Base-by-base conservation (phyloP, 768 basidiomycete species). In the Suillus hirtellus region DNA sequence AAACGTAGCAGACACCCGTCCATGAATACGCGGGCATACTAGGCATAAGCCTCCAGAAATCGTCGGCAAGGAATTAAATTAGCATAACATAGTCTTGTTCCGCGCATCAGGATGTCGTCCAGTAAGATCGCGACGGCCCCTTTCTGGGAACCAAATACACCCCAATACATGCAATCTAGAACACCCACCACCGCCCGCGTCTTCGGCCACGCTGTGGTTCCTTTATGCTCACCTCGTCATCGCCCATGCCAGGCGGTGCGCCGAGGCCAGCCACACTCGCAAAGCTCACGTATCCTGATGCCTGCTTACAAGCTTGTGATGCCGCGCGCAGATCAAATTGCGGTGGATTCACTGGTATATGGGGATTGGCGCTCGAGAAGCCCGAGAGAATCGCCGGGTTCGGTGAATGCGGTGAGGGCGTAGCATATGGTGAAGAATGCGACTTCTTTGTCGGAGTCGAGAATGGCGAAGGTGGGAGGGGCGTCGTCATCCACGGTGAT, bases 221-320 rank as follows among this genome's bases (percentile, higher is more conserved):
- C 60, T 68, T 66, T 63, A 59, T 71, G 66, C 62, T 65, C 59
- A 69, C 69, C 4, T 67, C 69, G 68, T 60, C 72, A 19, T 80
- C 81, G 55, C 79, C 77, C 43, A 75, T 74, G 31, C 80, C 83
- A 1, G 85, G 81, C 17, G 89, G 89, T 24, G 78, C 79, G 0
- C 89, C 89, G 9, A 90, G 78, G 27, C 89, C 89, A 74, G 87
- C 87, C 11, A 90, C 81, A 56, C 80, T 82, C 46, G 86, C 80
- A 62, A 90, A 90, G n/a, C 82, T 84, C 42, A 90, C 86, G 66
- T 89, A 89, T 1, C 89, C 89, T 17, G 84, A 79, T 37, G 86
- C 81, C 40, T 80, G 74, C 31, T 78, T 80, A 65, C 87, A 84
- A 61, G 82, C 81, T 38, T 80, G 83, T n/a, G 81, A 81, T 7